Percentiles rank a stretch among this genome's conserved stretches.
Conservation (phyloP, 2,329 filamentous ascomycete genomes). For the Fusarium pseudoanthophilum region DNA sequence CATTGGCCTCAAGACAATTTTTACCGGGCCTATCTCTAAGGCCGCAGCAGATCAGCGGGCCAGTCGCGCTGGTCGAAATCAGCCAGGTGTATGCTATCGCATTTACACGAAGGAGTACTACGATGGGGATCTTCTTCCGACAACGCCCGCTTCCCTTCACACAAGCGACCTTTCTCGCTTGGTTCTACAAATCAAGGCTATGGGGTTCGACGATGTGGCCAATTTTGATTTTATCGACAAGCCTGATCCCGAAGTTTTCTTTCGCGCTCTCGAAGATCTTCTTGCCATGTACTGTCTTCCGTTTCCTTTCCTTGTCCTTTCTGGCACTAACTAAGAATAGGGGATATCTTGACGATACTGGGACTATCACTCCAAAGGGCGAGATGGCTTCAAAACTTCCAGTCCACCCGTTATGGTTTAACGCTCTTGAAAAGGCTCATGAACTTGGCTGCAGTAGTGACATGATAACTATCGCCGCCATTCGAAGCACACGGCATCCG, state of each 20-base stretch:
- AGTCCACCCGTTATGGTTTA: slow-evolving; percentile 1
- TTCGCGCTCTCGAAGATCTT: slow-evolving; percentile 85
- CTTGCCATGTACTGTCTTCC: neutral
- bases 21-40: slow-evolving; percentile 94
- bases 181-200: slow-evolving; percentile 96
- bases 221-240: slow-evolving; percentile 99
- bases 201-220: slow-evolving; percentile 96
- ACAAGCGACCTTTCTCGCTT: slow-evolving; percentile 90
- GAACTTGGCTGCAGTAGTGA: neutral
- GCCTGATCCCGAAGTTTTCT: slow-evolving; percentile 91
- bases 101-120: slow-evolving; percentile 91
- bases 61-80: slow-evolving; percentile 90
- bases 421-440: neutral
- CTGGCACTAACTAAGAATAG: neutral
- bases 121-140: slow-evolving; percentile 94
- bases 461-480: neutral
- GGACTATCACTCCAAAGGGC: neutral
- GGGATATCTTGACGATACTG: neutral
- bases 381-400: neutral
- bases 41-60: slow-evolving; percentile 94
- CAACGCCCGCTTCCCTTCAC: slow-evolving; percentile 95
- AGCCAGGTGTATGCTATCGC: slow-evolving; percentile 93
- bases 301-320: neutral
- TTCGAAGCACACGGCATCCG: neutral
- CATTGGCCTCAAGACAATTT: slow-evolving; percentile 69